Evolutionary conservation across 768 basidiomycete species (phyloP).

Genomic region (Mrakia hoshinonis): DNA sequence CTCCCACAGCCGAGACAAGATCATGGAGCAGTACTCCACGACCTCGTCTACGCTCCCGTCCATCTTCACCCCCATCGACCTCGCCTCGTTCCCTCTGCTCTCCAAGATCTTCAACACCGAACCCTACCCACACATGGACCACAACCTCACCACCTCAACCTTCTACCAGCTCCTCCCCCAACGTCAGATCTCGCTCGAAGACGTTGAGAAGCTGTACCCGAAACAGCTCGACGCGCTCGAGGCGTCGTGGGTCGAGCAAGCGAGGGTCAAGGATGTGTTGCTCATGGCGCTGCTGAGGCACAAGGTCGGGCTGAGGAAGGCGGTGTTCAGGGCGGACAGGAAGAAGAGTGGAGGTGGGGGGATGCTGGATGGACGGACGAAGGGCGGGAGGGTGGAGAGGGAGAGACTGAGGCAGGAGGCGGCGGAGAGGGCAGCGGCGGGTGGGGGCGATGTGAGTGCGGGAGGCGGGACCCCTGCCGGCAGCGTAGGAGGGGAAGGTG

Average conservation of each 20-base stretch:
- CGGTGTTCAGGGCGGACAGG: no score
- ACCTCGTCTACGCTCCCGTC: slow-evolving; percentile 2
- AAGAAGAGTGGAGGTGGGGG: no score
- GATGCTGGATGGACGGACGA: no score
- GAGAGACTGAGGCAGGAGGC: no score
- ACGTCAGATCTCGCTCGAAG: neutral
- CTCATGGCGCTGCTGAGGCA: no score
- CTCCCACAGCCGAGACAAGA: neutral
- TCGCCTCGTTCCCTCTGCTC: neutral
- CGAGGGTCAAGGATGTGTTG: neutral
- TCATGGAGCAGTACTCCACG: neutral
- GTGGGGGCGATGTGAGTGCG: no score
- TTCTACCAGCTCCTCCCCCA: slow-evolving; percentile 1
- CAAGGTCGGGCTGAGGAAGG: no score
- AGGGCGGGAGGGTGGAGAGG: no score
- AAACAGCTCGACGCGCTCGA: neutral
- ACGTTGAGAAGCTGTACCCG: neutral
- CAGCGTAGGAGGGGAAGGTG: no score
- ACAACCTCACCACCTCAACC: slow-evolving; percentile 1
- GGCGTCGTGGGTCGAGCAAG: neutral
- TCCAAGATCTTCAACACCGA: slow-evolving; percentile 1
- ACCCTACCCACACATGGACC: neutral
- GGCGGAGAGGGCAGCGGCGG: no score
- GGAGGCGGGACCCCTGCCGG: no score
- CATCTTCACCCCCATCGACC: neutral